Base-by-base conservation (phyloP, 257 asterid genomes). In the Plantago ovata region DNA sequence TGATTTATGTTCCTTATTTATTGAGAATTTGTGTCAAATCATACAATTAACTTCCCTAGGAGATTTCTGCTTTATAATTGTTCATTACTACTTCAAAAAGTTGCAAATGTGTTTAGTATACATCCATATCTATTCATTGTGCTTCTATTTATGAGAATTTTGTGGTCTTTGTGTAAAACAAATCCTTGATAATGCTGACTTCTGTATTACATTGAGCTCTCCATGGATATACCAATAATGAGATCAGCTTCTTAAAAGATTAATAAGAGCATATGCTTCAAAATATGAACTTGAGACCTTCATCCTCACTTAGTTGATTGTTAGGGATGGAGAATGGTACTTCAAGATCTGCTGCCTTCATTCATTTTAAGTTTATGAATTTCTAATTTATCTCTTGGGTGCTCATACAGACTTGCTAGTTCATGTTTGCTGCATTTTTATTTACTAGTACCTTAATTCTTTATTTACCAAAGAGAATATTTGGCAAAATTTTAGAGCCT, bases 381-480 rank as follows among this genome's bases (percentile, higher is more conserved):
- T 51, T 45, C 10, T 38, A 41, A 15, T 61, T 44, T 7, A 32
- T 13, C 42, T 28, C 11, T 61, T 21, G 42, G 19, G 49, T 49
- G 15, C 11, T 54, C 56, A 52, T 32, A 60, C 47, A 50, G 60
- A 51, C 57, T 52, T 70, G 40, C 46, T 46, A 11, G 64, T 67
- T 40, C 38, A 45, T 62, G 14, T 61, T 14, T 53, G 42, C 33
- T 38, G 24, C 24, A 19, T 65, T 43, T 36, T 15, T 54, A 61
- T 53, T 12, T 43, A 42, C 55, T 12, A n/a, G n/a, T n/a, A 49
- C 22, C 55, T 10, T 15, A 13, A 23, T 45, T 48, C 43, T 23
- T 28, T 28, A 28, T 28, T 38, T 61, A 10, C 58, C 4, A 33
- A 23, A 56, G 63, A 62, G 48, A 69, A 41, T 23, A 43, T 64